Evolutionary conservation across 2,329 filamentous ascomycete genomes (phyloP), one percentile per base, ranked within the genome.

Genomic region (Claviceps humidiphila): DNA sequence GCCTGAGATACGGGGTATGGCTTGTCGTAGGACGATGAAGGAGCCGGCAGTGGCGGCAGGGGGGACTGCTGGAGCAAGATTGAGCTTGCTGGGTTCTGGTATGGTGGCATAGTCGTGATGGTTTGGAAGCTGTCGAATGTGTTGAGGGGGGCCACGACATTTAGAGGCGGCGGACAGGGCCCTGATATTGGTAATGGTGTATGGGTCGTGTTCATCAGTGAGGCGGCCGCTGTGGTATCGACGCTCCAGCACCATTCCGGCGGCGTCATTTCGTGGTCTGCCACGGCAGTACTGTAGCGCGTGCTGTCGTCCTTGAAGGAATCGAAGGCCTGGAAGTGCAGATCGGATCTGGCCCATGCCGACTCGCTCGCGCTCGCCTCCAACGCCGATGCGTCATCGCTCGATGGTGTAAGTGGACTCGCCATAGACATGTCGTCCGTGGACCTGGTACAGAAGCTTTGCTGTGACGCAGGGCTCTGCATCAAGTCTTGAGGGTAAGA

Each of bases 231-330:
- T 5, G 49, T 38, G 24, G 41, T 51, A 20, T 51, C 42, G 42
- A 51, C 26, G 17, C 49, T 42, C 49, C 42, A 46, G 42, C 42
- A 51, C 49, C 49, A 46, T 44, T 20, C 49, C 20, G 42, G 9
- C 11, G 30, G 34, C 16, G 14, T 16, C n/a, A n/a, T 20, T 0
- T 40, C 30, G 14, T 16, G 26, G 26, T 37, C 49, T 8, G 26
- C 14, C 24, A 26, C 40, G 7, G n/a, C 22, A 13, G n/a, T 11
- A 20, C 49, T 51, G 42, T 38, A 26, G 5, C 42, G 40, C 41
- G 17, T 8, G 42, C 45, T 51, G 20, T 51, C 49, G 5, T 46
- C 41, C 13, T 42, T n/a, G 49, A 51, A 51, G 17, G 26, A 30
- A 5, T 38, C 42, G 9, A 26, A 30, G n/a, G 42, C 17, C 42